phyloP scores from a whole-genome alignment of 495 filamentous ascomycete genomes.

The Penicillium simplicissimum region DNA sequence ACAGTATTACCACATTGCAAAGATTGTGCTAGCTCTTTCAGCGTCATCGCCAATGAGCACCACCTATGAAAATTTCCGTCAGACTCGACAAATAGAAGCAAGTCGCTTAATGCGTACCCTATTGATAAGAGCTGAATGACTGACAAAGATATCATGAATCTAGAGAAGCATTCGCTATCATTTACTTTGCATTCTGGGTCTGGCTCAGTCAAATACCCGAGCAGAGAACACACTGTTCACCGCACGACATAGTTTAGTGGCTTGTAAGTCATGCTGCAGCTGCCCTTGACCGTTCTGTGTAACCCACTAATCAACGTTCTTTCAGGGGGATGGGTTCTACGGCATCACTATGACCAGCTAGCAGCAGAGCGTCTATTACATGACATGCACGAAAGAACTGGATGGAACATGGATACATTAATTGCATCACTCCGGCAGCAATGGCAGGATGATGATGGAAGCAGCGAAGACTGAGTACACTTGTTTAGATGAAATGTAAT shows the following conservation, averaged over 20 bases:
- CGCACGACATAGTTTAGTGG: constrained; percentile 32
- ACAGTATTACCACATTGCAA: constrained; percentile 37
- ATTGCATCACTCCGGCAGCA: constrained; percentile 26
- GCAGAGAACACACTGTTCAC: constrained; percentile 37
- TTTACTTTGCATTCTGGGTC: constrained; percentile 28
- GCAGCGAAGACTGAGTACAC: background rate
- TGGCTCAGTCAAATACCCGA: constrained; percentile 31
- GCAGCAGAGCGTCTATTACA: constrained; percentile 27
- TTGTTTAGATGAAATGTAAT: background rate
- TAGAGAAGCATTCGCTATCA: constrained; percentile 31
- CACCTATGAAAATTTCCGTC: constrained; percentile 26
- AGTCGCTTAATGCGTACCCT: background rate
- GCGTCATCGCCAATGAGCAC: constrained; percentile 14
- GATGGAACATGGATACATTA: constrained; percentile 34
- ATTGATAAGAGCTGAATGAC: background rate
- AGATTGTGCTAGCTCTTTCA: constrained; percentile 30
- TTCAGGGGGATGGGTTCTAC: constrained; percentile 34
- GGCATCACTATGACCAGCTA: constrained; percentile 27
- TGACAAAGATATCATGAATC: background rate
- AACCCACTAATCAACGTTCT: background rate
- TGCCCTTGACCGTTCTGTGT: background rate
- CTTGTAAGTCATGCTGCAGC: constrained; percentile 22
- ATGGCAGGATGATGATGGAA: constrained; percentile 27
- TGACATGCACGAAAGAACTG: constrained; percentile 30
- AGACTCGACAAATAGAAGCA: constrained; percentile 30